Evolutionary conservation across 139 green algal species (phyloP), one percentile per base, ranked within the genome.

Genomic region (Desmodesmus armatus): DNA sequence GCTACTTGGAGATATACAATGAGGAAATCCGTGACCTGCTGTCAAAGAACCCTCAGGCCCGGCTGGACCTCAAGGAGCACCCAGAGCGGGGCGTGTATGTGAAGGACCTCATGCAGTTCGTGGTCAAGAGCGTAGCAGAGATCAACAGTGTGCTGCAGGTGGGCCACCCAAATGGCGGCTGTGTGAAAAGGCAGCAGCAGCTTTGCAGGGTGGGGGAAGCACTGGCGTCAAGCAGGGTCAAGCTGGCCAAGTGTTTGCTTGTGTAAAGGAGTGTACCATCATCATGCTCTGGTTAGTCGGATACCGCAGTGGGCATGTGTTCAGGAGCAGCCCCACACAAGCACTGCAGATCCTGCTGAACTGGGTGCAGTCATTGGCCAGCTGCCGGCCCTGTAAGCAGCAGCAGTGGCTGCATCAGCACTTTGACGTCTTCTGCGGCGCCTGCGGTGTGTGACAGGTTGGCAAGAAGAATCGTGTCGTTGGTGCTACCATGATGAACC

Each of bases 1-100:
- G 88, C 31, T 96, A 95, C 88, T 82, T 96, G 49, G 95, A 98
- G 83, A 97, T 98, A 53, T 98, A 98, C 88, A 97, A 97, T 82
- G 94, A 97, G 83, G 85, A 93, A 41, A 92, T 96, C 49, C 88
- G 91, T 17, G 93, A 96, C 85, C 85, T 96, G 73, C 84, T 96
- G 37, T 84, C 85, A 39, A 95, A 94, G 84, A 88, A 94, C 85
- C 86, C 87, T 47, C 73, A 83, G 81, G 89, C 89, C 53, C 92
- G 92, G 73, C 91, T 96, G 73, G 89, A 94, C 86, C 86, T 96
- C 6, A 95, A 95, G 85, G 92, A 96, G 86, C 91, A 70, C 62
- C 82, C 88, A 5, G 92, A 95, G 76, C 89, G 88, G 63, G 93
- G 93, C 7, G 92, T 96, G 77, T 96, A 95, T 85, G 90, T 96